These are phyloP conservation scores for Apiospora malaysiana DNA, from an alignment of 2,329 filamentous ascomycete species.

Conservation along the genomic window DNA sequence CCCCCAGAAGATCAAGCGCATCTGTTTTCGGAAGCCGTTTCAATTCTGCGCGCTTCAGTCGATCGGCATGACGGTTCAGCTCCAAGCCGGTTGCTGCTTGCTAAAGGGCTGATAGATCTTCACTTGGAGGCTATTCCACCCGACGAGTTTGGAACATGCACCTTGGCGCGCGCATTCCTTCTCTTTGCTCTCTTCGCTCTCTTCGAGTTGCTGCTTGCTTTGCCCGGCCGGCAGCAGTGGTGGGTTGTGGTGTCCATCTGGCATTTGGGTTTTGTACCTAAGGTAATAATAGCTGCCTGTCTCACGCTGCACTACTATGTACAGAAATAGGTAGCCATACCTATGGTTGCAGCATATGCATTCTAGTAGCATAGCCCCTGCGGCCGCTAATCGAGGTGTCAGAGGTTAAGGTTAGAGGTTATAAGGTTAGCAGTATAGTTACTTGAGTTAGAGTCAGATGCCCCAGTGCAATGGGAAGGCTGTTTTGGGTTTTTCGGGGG, in stretches of 20 bases:
- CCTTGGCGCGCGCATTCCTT: background rate
- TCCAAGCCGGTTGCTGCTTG: background rate
- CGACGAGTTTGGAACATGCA: background rate
- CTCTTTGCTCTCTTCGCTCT: background rate
- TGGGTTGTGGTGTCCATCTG: too few species aligned
- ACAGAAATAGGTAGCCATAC: too few species aligned
- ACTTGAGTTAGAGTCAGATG: background rate
- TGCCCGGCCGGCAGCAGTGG: too few species aligned
- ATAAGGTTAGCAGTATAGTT: conserved; percentile 11
- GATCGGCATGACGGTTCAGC: background rate
- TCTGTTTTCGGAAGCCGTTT: conserved; percentile 4
- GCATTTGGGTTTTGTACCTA: too few species aligned
- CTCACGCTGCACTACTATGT: too few species aligned
- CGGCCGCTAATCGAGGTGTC: conserved; percentile 6
- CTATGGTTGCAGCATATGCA: background rate
- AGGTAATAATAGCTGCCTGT: too few species aligned
- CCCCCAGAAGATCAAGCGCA: conserved; percentile 1
- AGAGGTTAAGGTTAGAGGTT: conserved; percentile 8
- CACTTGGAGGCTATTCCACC: background rate
- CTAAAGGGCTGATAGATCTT: background rate
- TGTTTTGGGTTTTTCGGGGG: conserved; percentile 11
- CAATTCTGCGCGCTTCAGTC: background rate
- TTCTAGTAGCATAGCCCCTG: conserved; percentile 5
- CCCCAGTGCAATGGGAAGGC: background rate
- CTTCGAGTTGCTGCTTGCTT: background rate